Percentiles rank a stretch among this genome's conserved stretches.
Conservation (phyloP, 208 protist species). For the Leishmania arabica region DNA sequence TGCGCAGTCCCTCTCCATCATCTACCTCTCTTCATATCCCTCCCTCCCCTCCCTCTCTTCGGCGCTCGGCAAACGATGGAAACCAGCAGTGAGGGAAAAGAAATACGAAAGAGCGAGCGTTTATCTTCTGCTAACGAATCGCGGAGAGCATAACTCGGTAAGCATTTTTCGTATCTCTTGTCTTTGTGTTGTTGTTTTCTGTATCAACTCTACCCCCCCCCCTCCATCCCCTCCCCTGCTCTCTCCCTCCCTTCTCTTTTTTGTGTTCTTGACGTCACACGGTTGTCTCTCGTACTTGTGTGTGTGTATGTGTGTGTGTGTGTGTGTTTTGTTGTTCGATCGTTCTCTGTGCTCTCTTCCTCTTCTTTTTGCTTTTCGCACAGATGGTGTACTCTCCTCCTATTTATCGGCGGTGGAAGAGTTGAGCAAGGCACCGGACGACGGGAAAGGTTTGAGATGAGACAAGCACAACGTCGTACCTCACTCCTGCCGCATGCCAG, state of each 20-base stretch:
- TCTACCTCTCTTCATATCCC: background rate
- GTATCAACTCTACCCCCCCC: background rate
- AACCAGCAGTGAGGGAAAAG: background rate
- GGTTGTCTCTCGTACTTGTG: background rate
- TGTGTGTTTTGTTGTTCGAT: too few species aligned
- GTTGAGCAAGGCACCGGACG: background rate
- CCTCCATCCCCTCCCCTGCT: background rate
- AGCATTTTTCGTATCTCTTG: background rate
- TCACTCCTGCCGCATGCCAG: constrained; percentile 5
- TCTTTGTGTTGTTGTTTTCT: background rate
- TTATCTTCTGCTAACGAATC: background rate
- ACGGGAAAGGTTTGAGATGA: constrained; percentile 24
- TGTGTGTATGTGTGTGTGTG: background rate
- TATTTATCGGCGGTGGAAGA: background rate
- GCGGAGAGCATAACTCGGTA: background rate
- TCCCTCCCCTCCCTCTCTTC: constrained; percentile 8
- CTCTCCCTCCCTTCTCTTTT: background rate
- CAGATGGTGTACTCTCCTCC: background rate
- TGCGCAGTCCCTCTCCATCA: background rate
- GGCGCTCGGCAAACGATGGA: background rate
- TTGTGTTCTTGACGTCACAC: background rate
- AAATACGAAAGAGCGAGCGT: background rate
- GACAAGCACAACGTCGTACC: constrained; percentile 41
- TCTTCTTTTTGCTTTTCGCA: background rate
- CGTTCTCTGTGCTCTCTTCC: too few species aligned